Base-by-base conservation (phyloP, 768 basidiomycete species). In the Cyclocybe aegerita region DNA sequence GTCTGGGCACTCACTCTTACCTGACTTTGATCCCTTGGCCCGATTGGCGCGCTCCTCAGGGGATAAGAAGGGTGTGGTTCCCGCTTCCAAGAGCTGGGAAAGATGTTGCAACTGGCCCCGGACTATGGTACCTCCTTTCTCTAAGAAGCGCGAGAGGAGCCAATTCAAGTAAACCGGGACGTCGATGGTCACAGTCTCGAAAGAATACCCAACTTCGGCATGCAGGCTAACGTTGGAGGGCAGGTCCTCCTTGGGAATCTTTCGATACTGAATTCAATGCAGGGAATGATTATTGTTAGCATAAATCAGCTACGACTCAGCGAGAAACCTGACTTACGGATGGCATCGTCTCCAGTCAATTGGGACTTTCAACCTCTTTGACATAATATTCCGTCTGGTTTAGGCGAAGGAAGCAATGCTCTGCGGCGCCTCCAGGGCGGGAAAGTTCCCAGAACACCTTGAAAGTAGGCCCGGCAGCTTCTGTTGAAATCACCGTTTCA, bases 381-480 rank as follows among this genome's bases (percentile, higher is more conserved):
- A 60, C 60, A 54, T 74, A 81, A 58, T 79, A 85, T 58, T 90
- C 84, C 0, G 74, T 77, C 50, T 90, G 81, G 0, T 67, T 67
- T 9, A 86, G 59, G 17, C 88, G 79, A 37, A 89, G 63, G 71
- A 91, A 89, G 54, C 81, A 83, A 7, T 75, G 66, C 43, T 88
- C 81, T 0, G 78, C 75, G 5, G 70, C 66, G 14, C 73, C 69
- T 2, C 77, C 80, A 0, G 80, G 80, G 7, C 70, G 76, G 2
- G 89, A 90, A 53, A 91, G 69, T 37, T 75, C 67, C 85, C 85
- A 88, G 80, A 92, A 83, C 4, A 66, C 74, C 17, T 79, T 65
- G 64, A 92, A 90, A 0, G 88, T 90, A 46, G 82, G 83, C 44
- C 70, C 65, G 60, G 90, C 86, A 55, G 89, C 72, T 9, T 73